phyloP scores from a whole-genome alignment of 306 rosid genomes.

The Canavalia gladiata region DNA sequence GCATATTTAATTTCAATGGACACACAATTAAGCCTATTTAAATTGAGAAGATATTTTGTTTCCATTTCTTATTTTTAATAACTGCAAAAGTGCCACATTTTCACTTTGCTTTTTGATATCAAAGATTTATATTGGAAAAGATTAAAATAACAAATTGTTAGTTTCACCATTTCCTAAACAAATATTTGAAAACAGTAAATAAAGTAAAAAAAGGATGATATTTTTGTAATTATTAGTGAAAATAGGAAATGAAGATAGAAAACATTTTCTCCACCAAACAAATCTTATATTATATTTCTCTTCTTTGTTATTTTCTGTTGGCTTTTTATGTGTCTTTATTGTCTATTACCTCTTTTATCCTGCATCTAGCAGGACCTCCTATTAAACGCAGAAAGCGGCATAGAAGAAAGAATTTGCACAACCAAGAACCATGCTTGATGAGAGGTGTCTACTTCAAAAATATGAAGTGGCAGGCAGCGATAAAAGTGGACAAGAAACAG shows the following conservation, averaged over 20 bases:
- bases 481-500: constrained; percentile 97
- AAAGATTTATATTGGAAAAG: too few species aligned
- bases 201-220: not conserved
- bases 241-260: not conserved
- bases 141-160: not conserved
- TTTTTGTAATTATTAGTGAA: not conserved
- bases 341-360: constrained; percentile 7
- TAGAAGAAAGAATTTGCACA: constrained; percentile 77
- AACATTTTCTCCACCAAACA: not conserved
- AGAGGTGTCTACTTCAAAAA: constrained; percentile 95
- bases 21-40: not conserved
- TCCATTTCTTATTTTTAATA: not conserved
- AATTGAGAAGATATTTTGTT: not conserved
- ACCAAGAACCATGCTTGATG: constrained; percentile 81
- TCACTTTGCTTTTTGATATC: not conserved
- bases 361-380: constrained; percentile 69
- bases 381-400: constrained; percentile 90
- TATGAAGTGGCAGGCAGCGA: constrained; percentile 99
- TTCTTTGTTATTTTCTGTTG: constrained; percentile 2
- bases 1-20: not conserved
- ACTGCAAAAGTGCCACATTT: not conserved
- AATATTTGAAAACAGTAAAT: not conserved
- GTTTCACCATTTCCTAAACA: not conserved
- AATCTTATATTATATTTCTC: not conserved
- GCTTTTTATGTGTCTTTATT: not conserved